These are phyloP conservation scores for Filobasidium floriforme DNA, from an alignment of 768 basidiomycete genomes.

Conservation along the genomic window DNA sequence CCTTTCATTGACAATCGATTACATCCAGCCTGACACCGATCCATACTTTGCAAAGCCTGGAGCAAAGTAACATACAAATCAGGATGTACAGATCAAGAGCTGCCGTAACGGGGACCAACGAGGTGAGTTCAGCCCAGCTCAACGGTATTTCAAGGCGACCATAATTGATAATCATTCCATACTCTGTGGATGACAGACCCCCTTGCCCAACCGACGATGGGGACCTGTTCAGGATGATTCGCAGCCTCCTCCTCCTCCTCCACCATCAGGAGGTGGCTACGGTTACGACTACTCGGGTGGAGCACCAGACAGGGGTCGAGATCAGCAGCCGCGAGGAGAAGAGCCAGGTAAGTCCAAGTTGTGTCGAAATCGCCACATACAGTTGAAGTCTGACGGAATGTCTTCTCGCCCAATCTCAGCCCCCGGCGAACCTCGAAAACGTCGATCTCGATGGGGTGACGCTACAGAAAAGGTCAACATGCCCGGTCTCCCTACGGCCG, in stretches of 20 bases:
- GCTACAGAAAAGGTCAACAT: constrained; percentile 66
- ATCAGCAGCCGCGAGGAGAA: constrained; percentile 59
- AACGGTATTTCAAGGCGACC: neutral
- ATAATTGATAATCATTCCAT: constrained; percentile 23
- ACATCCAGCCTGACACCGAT: too few relatives aligned
- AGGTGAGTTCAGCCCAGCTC: constrained; percentile 51
- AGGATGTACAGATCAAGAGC: constrained; percentile 15
- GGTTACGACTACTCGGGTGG: constrained; percentile 30
- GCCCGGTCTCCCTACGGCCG: constrained; percentile 87
- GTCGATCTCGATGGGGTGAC: constrained; percentile 96
- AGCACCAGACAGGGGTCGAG: constrained; percentile 54
- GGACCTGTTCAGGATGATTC: constrained; percentile 80
- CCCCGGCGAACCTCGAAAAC: constrained; percentile 81
- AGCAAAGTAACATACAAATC: neutral
- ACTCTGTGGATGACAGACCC: constrained; percentile 52
- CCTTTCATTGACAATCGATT: too few relatives aligned
- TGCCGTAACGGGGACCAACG: constrained; percentile 86
- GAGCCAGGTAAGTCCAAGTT: constrained; percentile 62
- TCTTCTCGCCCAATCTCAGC: neutral
- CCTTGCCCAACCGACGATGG: constrained; percentile 77
- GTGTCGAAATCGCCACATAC: neutral
- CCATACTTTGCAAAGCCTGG: too few relatives aligned
- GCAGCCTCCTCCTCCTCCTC: constrained; percentile 74
- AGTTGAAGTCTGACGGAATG: neutral
- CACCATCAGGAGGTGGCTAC: constrained; percentile 75